These are phyloP conservation scores for Lactarius sanguifluus DNA, from an alignment of 768 basidiomycete genomes.

Conservation along the genomic window DNA sequence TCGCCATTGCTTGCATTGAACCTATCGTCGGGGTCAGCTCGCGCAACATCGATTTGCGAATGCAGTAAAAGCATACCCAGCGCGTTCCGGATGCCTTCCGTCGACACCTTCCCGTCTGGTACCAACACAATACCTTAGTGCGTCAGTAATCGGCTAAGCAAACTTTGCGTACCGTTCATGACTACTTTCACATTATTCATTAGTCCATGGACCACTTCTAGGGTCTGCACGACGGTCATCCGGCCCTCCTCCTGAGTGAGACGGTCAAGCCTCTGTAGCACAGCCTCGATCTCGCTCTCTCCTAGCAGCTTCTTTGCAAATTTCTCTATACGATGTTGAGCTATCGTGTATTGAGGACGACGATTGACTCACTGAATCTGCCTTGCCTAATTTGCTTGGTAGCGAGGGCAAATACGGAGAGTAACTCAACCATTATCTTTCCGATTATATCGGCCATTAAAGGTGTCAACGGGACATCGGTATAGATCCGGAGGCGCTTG, in stretches of 20 bases:
- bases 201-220: conserved; percentile 8
- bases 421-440: conserved; percentile 10
- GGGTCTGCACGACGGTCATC: background rate
- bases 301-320: conserved; percentile 7
- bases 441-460: background rate
- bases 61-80: background rate
- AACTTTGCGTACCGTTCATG: conserved; percentile 1
- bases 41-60: background rate
- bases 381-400: conserved; percentile 11
- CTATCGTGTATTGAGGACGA: too few relatives aligned
- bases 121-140: background rate
- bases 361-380: background rate
- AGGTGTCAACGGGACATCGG: background rate
- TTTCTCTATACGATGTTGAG: conserved; percentile 2
- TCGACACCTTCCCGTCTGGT: background rate
- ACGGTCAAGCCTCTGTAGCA: background rate
- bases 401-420: conserved; percentile 3
- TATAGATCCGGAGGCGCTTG: conserved; percentile 7
- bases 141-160: background rate
- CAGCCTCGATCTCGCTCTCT: conserved; percentile 6
- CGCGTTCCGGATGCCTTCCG: background rate
- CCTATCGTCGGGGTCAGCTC: background rate
- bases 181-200: background rate
- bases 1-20: background rate
- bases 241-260: conserved; percentile 11